Evolutionary conservation across 352 stramenopile genomes (phyloP).

Genomic region (Globisporangium nunn): DNA sequence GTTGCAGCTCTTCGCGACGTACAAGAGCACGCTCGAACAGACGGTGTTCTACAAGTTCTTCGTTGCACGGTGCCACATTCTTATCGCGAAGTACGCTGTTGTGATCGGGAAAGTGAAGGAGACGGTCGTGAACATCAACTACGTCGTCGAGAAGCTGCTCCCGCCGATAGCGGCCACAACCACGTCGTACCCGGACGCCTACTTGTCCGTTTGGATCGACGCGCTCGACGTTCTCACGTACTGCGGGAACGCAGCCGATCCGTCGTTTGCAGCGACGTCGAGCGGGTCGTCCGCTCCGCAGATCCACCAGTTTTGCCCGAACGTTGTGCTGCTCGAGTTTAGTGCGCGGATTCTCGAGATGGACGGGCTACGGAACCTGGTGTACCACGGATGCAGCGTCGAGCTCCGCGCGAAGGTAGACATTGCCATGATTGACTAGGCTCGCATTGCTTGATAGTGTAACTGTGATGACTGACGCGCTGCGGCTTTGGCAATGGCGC

Average conservation of each 20-base stretch:
- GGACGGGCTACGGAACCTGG: constrained; percentile 30
- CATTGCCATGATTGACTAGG: not conserved
- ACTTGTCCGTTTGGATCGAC: constrained; percentile 49
- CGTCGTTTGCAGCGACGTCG: constrained; percentile 9
- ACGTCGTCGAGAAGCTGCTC: constrained; percentile 40
- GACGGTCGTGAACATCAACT: constrained; percentile 46
- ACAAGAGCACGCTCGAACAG: constrained; percentile 37
- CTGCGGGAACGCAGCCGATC: constrained; percentile 29
- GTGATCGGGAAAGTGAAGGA: constrained; percentile 48
- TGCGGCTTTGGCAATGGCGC: not conserved
- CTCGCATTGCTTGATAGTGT: no score
- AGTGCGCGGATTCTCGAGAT: constrained; percentile 33
- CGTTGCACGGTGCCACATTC: constrained; percentile 40
- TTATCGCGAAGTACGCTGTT: constrained; percentile 68
- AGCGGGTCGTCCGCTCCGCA: constrained; percentile 5
- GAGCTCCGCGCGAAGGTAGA: constrained; percentile 54
- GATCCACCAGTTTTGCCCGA: constrained; percentile 45
- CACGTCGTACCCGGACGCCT: constrained; percentile 37
- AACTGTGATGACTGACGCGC: not conserved
- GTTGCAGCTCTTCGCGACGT: constrained; percentile 39
- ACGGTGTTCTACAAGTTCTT: constrained; percentile 47
- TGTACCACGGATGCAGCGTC: constrained; percentile 39
- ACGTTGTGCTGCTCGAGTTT: constrained; percentile 42
- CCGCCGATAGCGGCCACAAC: constrained; percentile 20
- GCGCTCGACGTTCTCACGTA: constrained; percentile 42